phyloP scores from a whole-genome alignment of 2,329 filamentous ascomycete species.

The Polytolypa hystricis region DNA sequence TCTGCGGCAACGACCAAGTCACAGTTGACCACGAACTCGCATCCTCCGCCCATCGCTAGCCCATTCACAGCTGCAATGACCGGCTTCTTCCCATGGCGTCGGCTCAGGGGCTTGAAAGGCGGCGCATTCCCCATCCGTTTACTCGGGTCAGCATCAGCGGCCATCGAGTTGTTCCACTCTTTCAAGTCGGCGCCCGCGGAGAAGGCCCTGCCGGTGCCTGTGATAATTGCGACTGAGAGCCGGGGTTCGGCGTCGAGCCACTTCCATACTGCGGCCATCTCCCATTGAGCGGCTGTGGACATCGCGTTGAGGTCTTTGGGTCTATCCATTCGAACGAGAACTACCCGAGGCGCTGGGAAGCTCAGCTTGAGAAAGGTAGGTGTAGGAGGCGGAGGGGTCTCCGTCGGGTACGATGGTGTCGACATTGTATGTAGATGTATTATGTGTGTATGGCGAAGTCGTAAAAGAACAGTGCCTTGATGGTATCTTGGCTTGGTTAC shows the following conservation, averaged over 20 bases:
- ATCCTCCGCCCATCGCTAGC: constrained; percentile 61
- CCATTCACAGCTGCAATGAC: constrained; percentile 68
- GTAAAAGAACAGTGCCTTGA: too few relatives aligned
- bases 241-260: constrained; percentile 36
- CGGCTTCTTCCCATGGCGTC: constrained; percentile 48
- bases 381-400: constrained; percentile 21
- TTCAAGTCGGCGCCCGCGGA: constrained; percentile 37
- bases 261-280: constrained; percentile 32
- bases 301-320: constrained; percentile 36
- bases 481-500: too few relatives aligned
- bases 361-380: constrained; percentile 22
- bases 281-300: constrained; percentile 29
- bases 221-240: constrained; percentile 31
- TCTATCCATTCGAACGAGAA: constrained; percentile 38
- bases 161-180: constrained; percentile 24
- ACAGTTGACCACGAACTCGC: constrained; percentile 65
- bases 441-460: too few relatives aligned
- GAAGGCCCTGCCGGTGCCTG: constrained; percentile 33
- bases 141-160: constrained; percentile 6
- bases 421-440: constrained; percentile 4
- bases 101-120: constrained; percentile 25
- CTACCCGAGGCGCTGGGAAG: constrained; percentile 35
- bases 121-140: constrained; percentile 29
- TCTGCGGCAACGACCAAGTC: constrained; percentile 55
- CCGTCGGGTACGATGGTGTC: constrained; percentile 16